phyloP scores from a whole-genome alignment of 208 protist genomes.

The Acanthamoeba polyphaga region DNA sequence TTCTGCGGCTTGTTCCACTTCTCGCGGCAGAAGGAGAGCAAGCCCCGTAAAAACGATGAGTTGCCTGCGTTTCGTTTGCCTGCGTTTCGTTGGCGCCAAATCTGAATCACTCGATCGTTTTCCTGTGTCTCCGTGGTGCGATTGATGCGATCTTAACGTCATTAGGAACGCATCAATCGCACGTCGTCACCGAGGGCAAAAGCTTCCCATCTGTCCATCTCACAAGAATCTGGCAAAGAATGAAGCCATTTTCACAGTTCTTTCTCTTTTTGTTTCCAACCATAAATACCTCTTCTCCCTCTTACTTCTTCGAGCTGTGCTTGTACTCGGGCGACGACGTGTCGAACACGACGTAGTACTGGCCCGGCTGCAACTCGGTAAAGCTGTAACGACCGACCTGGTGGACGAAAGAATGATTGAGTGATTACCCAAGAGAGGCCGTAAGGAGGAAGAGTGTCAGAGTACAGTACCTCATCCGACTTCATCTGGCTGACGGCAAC shows the following conservation, averaged over 20 bases:
- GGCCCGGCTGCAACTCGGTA: conserved; percentile 48
- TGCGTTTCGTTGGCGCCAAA: neutral
- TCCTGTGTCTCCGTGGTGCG: neutral
- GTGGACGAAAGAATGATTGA: neutral
- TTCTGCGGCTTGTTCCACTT: neutral
- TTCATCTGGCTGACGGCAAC: conserved; percentile 53
- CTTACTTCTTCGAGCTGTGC: conserved; percentile 60
- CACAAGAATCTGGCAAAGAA: too few species aligned
- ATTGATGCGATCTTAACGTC: neutral
- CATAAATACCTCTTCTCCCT: neutral
- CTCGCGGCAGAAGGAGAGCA: neutral
- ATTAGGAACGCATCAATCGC: too few species aligned
- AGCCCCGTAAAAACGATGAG: neutral
- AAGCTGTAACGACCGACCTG: conserved; percentile 59
- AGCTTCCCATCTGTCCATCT: neutral
- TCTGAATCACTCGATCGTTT: neutral
- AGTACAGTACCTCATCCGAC: conserved; percentile 15
- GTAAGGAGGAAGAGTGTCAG: neutral
- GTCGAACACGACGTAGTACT: conserved; percentile 70
- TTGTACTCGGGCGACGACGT: conserved; percentile 64
- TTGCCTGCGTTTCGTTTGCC: neutral
- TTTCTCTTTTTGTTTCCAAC: too few species aligned
- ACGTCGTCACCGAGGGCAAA: neutral
- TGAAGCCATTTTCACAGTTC: too few species aligned
- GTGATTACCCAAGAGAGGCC: neutral